Evolutionary conservation across 192 early-diverging fungal species (phyloP).

Genomic region (Podila epigama): DNA sequence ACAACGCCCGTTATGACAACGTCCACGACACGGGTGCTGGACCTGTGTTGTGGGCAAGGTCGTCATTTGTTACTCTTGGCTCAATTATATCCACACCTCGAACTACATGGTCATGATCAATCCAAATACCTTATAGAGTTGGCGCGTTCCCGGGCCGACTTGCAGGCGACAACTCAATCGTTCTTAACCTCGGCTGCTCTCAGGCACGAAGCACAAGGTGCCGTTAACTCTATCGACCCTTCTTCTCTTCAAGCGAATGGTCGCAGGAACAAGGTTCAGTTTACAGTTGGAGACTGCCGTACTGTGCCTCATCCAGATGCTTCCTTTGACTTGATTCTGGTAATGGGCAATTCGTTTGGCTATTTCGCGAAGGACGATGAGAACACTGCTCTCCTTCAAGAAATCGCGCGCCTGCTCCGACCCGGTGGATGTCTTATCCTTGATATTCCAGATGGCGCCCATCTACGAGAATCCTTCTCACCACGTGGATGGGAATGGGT

Average conservation of each 20-base stretch:
- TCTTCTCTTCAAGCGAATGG: too few relatives aligned
- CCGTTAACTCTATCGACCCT: too few relatives aligned
- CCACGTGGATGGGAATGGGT: constrained; percentile 72
- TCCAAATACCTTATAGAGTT: constrained; percentile 60
- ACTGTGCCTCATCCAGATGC: constrained; percentile 58
- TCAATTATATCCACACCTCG: constrained; percentile 60
- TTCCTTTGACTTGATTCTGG: constrained; percentile 59
- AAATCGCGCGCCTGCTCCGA: constrained; percentile 54
- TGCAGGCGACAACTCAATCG: too few relatives aligned
- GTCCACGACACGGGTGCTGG: constrained; percentile 57
- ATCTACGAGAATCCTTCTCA: constrained; percentile 61
- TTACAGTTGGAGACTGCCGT: constrained; percentile 71
- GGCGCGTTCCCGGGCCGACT: constrained; percentile 47
- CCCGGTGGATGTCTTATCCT: constrained; percentile 62
- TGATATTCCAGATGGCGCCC: constrained; percentile 67
- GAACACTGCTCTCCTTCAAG: constrained; percentile 54
- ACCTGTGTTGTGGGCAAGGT: constrained; percentile 77
- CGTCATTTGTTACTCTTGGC: constrained; percentile 63
- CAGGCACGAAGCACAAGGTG: too few relatives aligned
- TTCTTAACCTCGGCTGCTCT: too few relatives aligned
- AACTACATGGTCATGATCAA: constrained; percentile 66
- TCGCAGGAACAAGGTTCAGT: constrained; percentile 31
- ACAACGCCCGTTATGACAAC: too few relatives aligned
- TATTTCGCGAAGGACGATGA: constrained; percentile 65
- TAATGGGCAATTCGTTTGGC: constrained; percentile 75